Base-by-base conservation (phyloP, 352 stramenopile species). In the Phytophthora niederhauseri region DNA sequence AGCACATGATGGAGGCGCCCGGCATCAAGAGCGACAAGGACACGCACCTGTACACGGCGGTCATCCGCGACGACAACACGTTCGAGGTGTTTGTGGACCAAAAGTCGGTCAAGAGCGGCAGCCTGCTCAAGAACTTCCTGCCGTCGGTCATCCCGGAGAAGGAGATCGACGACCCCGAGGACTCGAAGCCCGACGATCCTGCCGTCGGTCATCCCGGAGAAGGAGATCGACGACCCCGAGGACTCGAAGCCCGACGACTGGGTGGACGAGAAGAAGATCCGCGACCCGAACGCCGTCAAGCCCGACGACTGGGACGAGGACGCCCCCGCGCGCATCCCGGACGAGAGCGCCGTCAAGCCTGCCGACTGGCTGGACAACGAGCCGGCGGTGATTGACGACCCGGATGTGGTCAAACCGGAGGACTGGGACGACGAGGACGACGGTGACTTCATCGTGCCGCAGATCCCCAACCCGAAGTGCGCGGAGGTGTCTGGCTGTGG, bases 371-470 rank as follows among this genome's bases (percentile, higher is more conserved):
- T 98, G 15, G 94, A 98, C 50, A 76, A 96, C 34, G 92, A 97
- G 38, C 63, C 74, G 12, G 57, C 75, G 0, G 75, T 92, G 70
- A 95, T 98, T 30, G 61, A 85, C 48, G 94, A 98, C 55, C 89
- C 93, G 12, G 63, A 72, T 22, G 84, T 93, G 19, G 26, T 65
- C 2, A 96, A 97, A 61, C 95, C 95, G 1, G 87, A 97, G 55
- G 95, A 98, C 75, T 98, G 95, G 95, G 94, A 98, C 48, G 95
- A 98, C 56, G 91, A 97, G 57, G 84, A 97, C 51, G 93, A 98
- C 38, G 94, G 94, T 17, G 86, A 97, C 28, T 98, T 89, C 77
- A 77, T 98, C 24, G 67, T 91, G 7, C 92, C 90, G n/a, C 74
- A 93, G 76, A 87, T 98, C 31, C 65, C 80, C 1, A 98, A 98